These are phyloP conservation scores for Patellifolia procumbens DNA, from an alignment of 179 eudicot species.

Conservation along the genomic window DNA sequence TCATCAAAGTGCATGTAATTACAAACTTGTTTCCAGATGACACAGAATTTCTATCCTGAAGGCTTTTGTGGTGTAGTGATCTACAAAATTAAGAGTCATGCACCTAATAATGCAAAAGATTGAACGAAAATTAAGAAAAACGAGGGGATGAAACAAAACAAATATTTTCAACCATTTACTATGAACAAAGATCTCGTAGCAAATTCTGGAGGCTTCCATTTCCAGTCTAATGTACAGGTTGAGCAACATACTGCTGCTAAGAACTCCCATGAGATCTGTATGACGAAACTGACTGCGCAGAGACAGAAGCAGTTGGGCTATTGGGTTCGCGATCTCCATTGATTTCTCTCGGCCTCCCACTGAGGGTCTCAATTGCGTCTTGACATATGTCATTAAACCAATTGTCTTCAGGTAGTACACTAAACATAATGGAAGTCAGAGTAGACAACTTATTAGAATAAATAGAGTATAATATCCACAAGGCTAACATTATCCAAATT, in stretches of 20 bases:
- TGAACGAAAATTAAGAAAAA: not conserved
- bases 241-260: conserved; percentile 27
- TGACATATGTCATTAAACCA: conserved; percentile 86
- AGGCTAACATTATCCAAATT: not conserved
- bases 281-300: conserved; percentile 92
- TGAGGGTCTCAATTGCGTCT: conserved; percentile 74
- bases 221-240: conserved; percentile 27
- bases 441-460: not conserved
- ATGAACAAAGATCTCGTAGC: conserved; percentile 27
- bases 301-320: conserved; percentile 96
- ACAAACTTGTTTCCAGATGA: conserved; percentile 20
- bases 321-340: conserved; percentile 70
- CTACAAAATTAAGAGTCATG: conserved; percentile 28
- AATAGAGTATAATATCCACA: not conserved
- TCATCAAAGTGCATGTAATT: conserved; percentile 13
- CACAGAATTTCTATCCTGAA: conserved; percentile 21
- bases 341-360: conserved; percentile 71
- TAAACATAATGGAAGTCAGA: conserved; percentile 32
- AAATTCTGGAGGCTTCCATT: conserved; percentile 10
- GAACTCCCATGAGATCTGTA: conserved; percentile 92
- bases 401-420: conserved; percentile 82
- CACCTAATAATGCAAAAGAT: not conserved
- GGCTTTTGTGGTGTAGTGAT: conserved; percentile 13
- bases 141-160: not conserved
- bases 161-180: conserved; percentile 15